Percentiles rank a stretch among this genome's conserved stretches.
Evolutionary conservation across 169 alveolate genomes (phyloP).

Genomic region (Plasmodium gallinaceum): DNA sequence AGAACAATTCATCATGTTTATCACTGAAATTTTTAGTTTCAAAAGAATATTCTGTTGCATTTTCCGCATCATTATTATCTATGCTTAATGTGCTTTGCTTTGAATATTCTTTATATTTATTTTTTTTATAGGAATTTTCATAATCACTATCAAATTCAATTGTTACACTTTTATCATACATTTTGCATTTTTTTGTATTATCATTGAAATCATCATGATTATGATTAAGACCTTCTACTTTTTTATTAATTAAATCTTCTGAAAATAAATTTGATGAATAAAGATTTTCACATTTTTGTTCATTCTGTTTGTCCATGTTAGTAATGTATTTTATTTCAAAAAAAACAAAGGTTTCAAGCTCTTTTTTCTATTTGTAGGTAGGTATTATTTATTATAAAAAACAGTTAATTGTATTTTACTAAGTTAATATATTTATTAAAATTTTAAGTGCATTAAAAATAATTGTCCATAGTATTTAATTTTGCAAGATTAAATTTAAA

Average conservation of each 20-base stretch:
- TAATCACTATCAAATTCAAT: constrained; percentile 40
- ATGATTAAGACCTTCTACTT: constrained; percentile 2
- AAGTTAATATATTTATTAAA: constrained; percentile 38
- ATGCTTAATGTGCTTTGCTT: constrained; percentile 56
- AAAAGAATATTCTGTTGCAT: constrained; percentile 16
- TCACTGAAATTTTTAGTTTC: neutral
- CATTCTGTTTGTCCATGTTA: constrained; percentile 35
- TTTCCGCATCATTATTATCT: constrained; percentile 44
- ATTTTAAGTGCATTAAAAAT: constrained; percentile 34
- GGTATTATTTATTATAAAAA: constrained; percentile 15
- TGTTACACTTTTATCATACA: constrained; percentile 60
- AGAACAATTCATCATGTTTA: neutral
- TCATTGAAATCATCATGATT: constrained; percentile 1
- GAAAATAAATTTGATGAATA: constrained; percentile 7
- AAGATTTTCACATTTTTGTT: constrained; percentile 12
- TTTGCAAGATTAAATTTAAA: constrained; percentile 32
- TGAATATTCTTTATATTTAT: constrained; percentile 45
- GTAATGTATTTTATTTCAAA: constrained; percentile 13
- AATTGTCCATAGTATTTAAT: constrained; percentile 19
- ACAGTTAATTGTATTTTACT: constrained; percentile 29
- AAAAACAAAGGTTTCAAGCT: neutral
- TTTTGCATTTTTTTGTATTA: constrained; percentile 3
- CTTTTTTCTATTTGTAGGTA: neutral
- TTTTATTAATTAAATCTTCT: constrained; percentile 12
- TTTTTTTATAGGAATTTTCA: constrained; percentile 26